phyloP scores from a whole-genome alignment of 805 yeast genomes.

The Candida hungchunana region DNA sequence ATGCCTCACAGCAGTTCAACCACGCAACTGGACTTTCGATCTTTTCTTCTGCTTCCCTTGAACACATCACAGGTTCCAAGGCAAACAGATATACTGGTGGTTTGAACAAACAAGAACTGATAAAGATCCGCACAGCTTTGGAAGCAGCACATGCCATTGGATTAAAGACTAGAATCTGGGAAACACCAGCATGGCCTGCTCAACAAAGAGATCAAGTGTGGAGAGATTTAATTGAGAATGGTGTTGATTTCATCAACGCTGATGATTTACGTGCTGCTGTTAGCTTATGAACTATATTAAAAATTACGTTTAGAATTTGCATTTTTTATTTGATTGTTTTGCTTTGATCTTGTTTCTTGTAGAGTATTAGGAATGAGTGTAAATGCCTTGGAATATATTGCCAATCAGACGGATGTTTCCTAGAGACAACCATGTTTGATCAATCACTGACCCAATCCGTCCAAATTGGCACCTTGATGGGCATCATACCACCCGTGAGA shows the following conservation, averaged over 20 bases:
- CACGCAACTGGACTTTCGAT: conserved; percentile 25
- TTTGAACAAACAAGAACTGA: conserved; percentile 32
- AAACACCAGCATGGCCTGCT: conserved; percentile 64
- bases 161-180: conserved; percentile 65
- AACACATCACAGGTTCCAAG: conserved; percentile 16
- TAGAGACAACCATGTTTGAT: too few species aligned
- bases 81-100: conserved; percentile 18
- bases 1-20: conserved; percentile 12
- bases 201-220: conserved; percentile 41
- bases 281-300: conserved; percentile 1
- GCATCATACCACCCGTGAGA: too few species aligned
- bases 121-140: conserved; percentile 25
- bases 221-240: conserved; percentile 41
- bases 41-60: conserved; percentile 42
- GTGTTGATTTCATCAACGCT: conserved; percentile 57
- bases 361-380: too few species aligned
- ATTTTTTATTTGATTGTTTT: not conserved
- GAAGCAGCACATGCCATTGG: conserved; percentile 44
- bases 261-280: conserved; percentile 50
- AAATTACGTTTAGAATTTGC: not conserved
- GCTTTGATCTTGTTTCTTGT: not conserved
- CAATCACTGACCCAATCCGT: too few species aligned
- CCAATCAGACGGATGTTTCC: too few species aligned
- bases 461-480: too few species aligned
- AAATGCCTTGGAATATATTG: too few species aligned